These are phyloP conservation scores for Xylaria sp. DNA, from an alignment of 2,329 filamentous ascomycete species.

Conservation along the genomic window DNA sequence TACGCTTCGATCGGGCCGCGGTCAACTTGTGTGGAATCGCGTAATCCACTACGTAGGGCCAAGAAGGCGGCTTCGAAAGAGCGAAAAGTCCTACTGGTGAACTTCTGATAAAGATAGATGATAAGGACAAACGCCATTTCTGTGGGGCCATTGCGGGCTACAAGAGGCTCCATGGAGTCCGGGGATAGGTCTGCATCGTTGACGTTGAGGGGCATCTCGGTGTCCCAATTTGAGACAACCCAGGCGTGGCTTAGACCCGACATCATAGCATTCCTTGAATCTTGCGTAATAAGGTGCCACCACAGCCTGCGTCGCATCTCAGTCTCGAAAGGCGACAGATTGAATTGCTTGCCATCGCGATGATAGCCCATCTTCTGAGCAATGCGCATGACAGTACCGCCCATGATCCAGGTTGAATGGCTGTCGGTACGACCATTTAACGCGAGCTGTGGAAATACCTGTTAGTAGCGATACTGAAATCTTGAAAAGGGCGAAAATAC, in stretches of 20 bases:
- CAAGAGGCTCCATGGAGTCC: slow-evolving; percentile 35
- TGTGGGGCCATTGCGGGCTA: slow-evolving; percentile 35
- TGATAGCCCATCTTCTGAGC: slow-evolving; percentile 56
- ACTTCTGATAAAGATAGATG: slow-evolving; percentile 33
- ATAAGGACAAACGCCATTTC: slow-evolving; percentile 42
- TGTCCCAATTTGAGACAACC: slow-evolving; percentile 37
- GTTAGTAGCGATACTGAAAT: slow-evolving; percentile 8
- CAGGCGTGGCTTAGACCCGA: slow-evolving; percentile 43
- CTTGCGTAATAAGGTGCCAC: slow-evolving; percentile 52
- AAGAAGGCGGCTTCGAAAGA: slow-evolving; percentile 35
- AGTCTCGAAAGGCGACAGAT: slow-evolving; percentile 53
- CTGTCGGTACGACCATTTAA: slow-evolving; percentile 33
- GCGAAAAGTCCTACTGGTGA: slow-evolving; percentile 23
- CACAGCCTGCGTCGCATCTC: slow-evolving; percentile 58
- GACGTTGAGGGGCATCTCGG: slow-evolving; percentile 44
- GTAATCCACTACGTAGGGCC: slow-evolving; percentile 18
- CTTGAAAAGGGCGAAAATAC: slow-evolving; percentile 20
- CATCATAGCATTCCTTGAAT: slow-evolving; percentile 42
- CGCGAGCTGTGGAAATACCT: slow-evolving; percentile 24
- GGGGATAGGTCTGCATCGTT: slow-evolving; percentile 47
- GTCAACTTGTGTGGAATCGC: neutral
- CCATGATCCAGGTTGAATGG: slow-evolving; percentile 48
- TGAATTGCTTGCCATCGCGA: slow-evolving; percentile 50
- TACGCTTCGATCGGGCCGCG: slow-evolving; percentile 25
- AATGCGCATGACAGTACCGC: slow-evolving; percentile 53